Percentiles rank a stretch among this genome's conserved stretches.
phyloP scores from a whole-genome alignment of 1,139 yeast species.

The Candida sp. region DNA sequence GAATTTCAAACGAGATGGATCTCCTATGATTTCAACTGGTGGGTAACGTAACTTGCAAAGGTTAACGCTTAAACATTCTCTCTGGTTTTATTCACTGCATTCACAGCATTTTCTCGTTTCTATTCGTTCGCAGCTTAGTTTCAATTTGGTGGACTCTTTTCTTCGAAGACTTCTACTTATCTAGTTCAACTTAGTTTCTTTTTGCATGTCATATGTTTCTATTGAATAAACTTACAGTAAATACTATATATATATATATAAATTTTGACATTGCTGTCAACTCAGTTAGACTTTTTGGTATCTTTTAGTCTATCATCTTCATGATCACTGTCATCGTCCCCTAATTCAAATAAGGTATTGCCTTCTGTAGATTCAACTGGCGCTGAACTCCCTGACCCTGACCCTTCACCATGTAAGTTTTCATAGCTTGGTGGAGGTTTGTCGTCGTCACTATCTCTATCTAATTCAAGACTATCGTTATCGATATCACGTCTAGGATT shows the following conservation, averaged over 20 bases:
- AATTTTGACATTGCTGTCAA: neutral
- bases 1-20: too few species aligned
- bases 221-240: neutral
- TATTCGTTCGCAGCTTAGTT: too few species aligned
- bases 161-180: too few species aligned
- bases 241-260: neutral
- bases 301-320: slow-evolving; percentile 28
- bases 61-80: too few species aligned
- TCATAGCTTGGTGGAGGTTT: slow-evolving; percentile 25
- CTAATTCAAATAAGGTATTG: slow-evolving; percentile 36
- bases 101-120: too few species aligned
- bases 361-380: slow-evolving; percentile 11
- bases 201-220: too few species aligned
- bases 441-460: slow-evolving; percentile 14
- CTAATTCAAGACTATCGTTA: slow-evolving; percentile 35
- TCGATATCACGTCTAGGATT: slow-evolving; percentile 12
- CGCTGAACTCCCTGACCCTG: slow-evolving; percentile 2
- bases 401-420: slow-evolving; percentile 9
- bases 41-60: too few species aligned
- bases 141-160: too few species aligned
- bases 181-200: too few species aligned
- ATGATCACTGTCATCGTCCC: slow-evolving; percentile 27
- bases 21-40: too few species aligned
- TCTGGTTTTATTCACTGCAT: too few species aligned
- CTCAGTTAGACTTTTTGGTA: slow-evolving; percentile 5